Percentiles rank a stretch among this genome's conserved stretches.
Conservation (phyloP, 352 stramenopile species). For the Phytophthora ramorum region DNA sequence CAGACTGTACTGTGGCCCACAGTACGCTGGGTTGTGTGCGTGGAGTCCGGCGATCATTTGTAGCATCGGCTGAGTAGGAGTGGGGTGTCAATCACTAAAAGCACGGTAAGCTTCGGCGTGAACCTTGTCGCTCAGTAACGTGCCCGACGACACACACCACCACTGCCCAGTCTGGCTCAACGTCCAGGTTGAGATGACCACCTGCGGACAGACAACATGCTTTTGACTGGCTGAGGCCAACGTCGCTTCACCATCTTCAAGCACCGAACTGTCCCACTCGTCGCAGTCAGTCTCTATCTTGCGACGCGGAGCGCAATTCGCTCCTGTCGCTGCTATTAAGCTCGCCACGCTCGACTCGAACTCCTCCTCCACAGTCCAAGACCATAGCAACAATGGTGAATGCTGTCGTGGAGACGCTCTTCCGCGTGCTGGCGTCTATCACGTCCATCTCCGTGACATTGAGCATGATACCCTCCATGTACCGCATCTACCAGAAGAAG, state of each 20-base stretch:
- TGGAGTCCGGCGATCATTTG: too few relatives aligned
- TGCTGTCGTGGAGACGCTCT: conserved; percentile 35
- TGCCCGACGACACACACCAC: too few relatives aligned
- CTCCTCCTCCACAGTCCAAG: too few relatives aligned
- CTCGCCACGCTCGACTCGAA: too few relatives aligned
- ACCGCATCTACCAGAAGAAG: conserved; percentile 43
- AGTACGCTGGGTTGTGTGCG: too few relatives aligned
- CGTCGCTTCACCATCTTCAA: conserved; percentile 26
- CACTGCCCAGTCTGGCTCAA: conserved; percentile 7
- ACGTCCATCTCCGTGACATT: conserved; percentile 44
- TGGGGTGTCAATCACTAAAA: too few relatives aligned
- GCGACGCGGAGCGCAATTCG: not conserved
- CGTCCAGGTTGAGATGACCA: conserved; percentile 21
- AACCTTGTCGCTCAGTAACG: too few relatives aligned
- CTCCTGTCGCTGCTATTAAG: too few relatives aligned
- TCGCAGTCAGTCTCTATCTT: conserved; percentile 17
- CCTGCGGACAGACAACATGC: not conserved
- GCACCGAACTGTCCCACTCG: conserved; percentile 8
- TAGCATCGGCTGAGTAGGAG: too few relatives aligned
- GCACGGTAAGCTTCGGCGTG: too few relatives aligned
- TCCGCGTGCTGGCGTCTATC: conserved; percentile 37
- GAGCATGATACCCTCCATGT: conserved; percentile 44
- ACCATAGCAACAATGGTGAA: conserved; percentile 27
- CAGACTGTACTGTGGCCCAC: too few relatives aligned
- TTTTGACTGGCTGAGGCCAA: conserved; percentile 11